Conservation (phyloP, 1,284 basidiomycete species). For the Sparassis latifolia region DNA sequence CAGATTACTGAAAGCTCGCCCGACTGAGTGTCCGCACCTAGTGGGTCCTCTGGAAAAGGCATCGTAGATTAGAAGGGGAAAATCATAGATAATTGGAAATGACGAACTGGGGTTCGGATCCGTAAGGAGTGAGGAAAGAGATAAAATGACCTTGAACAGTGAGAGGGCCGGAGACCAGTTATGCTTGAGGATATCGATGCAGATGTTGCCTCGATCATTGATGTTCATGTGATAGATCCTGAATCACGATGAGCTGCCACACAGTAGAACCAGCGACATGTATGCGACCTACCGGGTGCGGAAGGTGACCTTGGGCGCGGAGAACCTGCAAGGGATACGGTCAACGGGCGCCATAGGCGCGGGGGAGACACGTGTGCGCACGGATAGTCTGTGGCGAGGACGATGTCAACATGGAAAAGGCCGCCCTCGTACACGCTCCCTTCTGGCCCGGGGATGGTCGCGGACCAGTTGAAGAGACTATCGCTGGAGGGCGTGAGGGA, state of each 20-base stretch:
- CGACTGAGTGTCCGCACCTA: conserved; percentile 39
- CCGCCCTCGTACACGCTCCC: conserved; percentile 89
- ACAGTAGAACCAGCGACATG: neutral
- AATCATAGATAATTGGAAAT: neutral
- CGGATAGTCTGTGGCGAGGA: conserved; percentile 78
- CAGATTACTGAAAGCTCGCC: conserved; percentile 1
- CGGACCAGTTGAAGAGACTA: conserved; percentile 47
- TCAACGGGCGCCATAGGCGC: conserved; percentile 1
- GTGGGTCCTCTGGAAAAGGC: conserved; percentile 50
- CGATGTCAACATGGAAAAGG: conserved; percentile 70
- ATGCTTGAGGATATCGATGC: conserved; percentile 80
- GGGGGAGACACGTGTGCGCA: conserved; percentile 25
- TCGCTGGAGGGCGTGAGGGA: conserved; percentile 56
- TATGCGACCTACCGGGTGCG: conserved; percentile 52
- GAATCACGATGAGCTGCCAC: neutral
- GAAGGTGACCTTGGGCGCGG: conserved; percentile 76
- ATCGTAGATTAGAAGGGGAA: neutral
- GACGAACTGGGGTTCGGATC: conserved; percentile 83
- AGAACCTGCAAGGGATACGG: conserved; percentile 49
- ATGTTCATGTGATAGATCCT: conserved; percentile 95
- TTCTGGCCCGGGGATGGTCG: conserved; percentile 70
- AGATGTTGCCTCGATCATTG: conserved; percentile 65
- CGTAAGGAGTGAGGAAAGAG: conserved; percentile 79
- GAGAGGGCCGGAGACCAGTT: conserved; percentile 91
- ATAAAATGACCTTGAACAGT: conserved; percentile 86